Base-by-base conservation (phyloP, 805 yeast species). In the Saturnispora hagleri region DNA sequence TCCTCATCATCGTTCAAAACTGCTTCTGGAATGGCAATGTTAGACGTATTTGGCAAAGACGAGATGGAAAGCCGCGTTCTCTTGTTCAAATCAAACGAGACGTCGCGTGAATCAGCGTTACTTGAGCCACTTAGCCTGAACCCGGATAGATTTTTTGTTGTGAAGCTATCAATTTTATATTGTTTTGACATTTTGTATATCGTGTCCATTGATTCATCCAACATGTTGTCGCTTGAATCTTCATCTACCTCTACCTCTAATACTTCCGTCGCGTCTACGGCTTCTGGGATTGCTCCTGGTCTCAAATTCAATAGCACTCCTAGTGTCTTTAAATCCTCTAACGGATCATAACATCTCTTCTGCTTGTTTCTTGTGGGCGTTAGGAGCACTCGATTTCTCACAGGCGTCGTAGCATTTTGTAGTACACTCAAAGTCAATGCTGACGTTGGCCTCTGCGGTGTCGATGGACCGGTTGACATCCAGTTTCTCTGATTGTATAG, bases 11-110 rank as follows among this genome's bases (percentile, higher is more conserved):
- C 63, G 31, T 65, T 51, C 2, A 66, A 57, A 10, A 67, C 63
- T 15, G 69, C 71, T 50, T 66, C 67, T 1, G 71, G 71, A 7
- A 67, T 50, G 1, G 71, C 70, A 22, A 67, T 59, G 46, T 63
- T 65, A 1, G 68, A 59, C 13, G 65, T 66, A n/a, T 57, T 55
- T 4, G 61, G 57, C 5, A 60, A 20, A 2, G 65, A 56, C 18
- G 61, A 65, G 13, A 63, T 26, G 0, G 68, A 63, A 26, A 65
- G 51, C 31, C 68, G 35, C 4, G 51, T 48, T 33, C 46, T 20
- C 15, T 38, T 42, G n/a, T 18, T 26, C 40, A 47, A 58, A 54
- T 10, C 65, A 59, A 20, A 58, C 61, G 53, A 18, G 60, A 60
- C 5, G 58, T 57, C 51, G 7, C 26, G 47, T 46, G 58, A 43